phyloP scores from a whole-genome alignment of 1,284 basidiomycete genomes.

The Uromyces viciae-fabae region DNA sequence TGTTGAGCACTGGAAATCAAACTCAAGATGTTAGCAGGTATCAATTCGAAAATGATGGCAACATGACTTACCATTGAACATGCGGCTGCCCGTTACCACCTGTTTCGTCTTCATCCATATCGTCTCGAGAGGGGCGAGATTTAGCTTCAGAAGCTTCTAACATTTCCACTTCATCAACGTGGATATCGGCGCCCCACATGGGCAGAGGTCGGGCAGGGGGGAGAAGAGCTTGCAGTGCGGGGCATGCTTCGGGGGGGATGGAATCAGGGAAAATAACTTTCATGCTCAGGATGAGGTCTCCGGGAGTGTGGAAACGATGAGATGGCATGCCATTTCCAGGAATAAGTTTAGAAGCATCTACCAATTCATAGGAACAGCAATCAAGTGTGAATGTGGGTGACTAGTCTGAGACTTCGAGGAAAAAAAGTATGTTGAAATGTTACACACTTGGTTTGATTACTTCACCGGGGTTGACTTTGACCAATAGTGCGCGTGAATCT shows the following conservation, averaged over 20 bases:
- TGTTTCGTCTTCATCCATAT: slow-evolving; percentile 72
- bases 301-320: slow-evolving; percentile 91
- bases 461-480: slow-evolving; percentile 80
- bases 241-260: slow-evolving; percentile 68
- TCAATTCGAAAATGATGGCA: neutral
- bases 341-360: slow-evolving; percentile 72
- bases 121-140: slow-evolving; percentile 58
- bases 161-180: slow-evolving; percentile 81
- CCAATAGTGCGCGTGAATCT: slow-evolving; percentile 81
- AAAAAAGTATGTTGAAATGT: too few relatives aligned
- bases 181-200: slow-evolving; percentile 66
- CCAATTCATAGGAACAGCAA: neutral
- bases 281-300: slow-evolving; percentile 86
- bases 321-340: slow-evolving; percentile 97
- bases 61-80: slow-evolving; percentile 41
- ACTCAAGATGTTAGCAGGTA: neutral
- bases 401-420: slow-evolving; percentile 51
- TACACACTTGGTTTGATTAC: slow-evolving; percentile 82
- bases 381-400: slow-evolving; percentile 5
- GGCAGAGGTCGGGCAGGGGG: slow-evolving; percentile 71
- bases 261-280: slow-evolving; percentile 83
- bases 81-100: slow-evolving; percentile 48
- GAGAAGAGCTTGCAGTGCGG: slow-evolving; percentile 78
- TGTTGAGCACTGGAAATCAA: slow-evolving; percentile 49
- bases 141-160: slow-evolving; percentile 73